These are phyloP conservation scores for Aureobasidium uvarum DNA, from an alignment of 2,329 filamentous ascomycete species.

Conservation along the genomic window DNA sequence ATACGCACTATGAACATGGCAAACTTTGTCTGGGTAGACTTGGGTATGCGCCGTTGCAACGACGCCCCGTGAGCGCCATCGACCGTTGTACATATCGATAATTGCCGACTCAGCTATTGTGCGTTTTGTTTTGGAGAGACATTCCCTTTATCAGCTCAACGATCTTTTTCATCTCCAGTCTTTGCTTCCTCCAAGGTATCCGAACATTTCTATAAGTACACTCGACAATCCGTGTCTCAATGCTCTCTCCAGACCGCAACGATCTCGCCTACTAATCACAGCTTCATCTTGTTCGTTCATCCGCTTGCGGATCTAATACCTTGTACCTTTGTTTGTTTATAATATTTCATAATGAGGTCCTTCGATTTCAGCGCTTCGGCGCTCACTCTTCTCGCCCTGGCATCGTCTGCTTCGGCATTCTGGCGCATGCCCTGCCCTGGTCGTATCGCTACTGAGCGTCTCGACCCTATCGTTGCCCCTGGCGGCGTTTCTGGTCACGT, in stretches of 20 bases:
- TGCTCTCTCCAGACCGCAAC: slow-evolving; percentile 21
- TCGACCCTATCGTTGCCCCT: slow-evolving; percentile 68
- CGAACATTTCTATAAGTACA: slow-evolving; percentile 18
- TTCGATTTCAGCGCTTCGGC: slow-evolving; percentile 24
- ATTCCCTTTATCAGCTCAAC: slow-evolving; percentile 18
- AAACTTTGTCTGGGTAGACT: slow-evolving; percentile 6
- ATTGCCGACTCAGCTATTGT: slow-evolving; percentile 26
- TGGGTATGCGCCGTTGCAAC: slow-evolving; percentile 19
- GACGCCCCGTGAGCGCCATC: slow-evolving; percentile 22
- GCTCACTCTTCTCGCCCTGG: slow-evolving; percentile 31
- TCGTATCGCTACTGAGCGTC: slow-evolving; percentile 59
- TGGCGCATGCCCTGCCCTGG: slow-evolving; percentile 67
- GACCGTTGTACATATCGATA: slow-evolving; percentile 26
- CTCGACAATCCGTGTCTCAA: slow-evolving; percentile 21
- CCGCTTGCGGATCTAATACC: slow-evolving; percentile 24
- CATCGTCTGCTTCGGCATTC: slow-evolving; percentile 58
- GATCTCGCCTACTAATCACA: slow-evolving; percentile 27
- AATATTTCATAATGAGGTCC: slow-evolving; percentile 24
- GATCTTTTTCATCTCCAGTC: neutral
- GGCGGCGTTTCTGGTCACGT: slow-evolving; percentile 61
- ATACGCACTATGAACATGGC: neutral
- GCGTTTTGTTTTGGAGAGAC: slow-evolving; percentile 26
- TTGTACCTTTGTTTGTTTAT: neutral
- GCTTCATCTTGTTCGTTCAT: slow-evolving; percentile 19
- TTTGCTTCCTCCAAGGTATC: neutral